Evolutionary conservation across 495 filamentous ascomycete species (phyloP), one percentile per base, ranked within the genome.

Genomic region (Aspergillus panamensis): DNA sequence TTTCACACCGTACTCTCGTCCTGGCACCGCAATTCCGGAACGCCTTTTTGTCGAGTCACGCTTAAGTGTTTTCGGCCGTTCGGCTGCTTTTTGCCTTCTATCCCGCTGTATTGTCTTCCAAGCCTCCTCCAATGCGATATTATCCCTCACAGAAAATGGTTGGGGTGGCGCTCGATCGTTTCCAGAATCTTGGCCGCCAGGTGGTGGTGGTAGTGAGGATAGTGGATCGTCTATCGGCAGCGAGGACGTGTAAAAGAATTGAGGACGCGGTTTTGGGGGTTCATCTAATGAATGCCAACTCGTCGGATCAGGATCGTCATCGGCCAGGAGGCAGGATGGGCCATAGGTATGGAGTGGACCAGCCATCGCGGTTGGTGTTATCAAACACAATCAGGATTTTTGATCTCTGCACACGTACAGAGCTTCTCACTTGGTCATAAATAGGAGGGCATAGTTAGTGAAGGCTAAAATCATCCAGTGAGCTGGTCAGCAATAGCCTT

Each of bases 211-310:
- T 17, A 87, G 68, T 1, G 87, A 80, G 6, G 87, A 86, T 42
- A 93, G 79, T 12, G 90, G 90, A 69, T 95, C 90, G 68, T 95
- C 90, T 65, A 95, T 87, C 39, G 89, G 84, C 31, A 90, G 76
- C 17, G 81, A 76, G 13, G 90, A 92, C 30, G 82, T 77, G 71
- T 93, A 94, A 68, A 93, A 95, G 75, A 88, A 95, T 44, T 91
- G 91, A 44, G 87, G 80, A 25, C 78, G 78, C 31, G 88, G 64
- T 8, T 66, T 68, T n/a, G 80, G 80, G 25, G 77, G 74, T 21
- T 61, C 58, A n/a, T 60, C 50, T 30, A 55, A 69, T 40, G 63
- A 66, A 50, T 70, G 66, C 57, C 69, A 73, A 56, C 62, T 64
- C 14, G 71, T 61, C 54, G 62, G 71, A 58, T 68, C 66, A 8